Evolutionary conservation across 768 basidiomycete genomes (phyloP), one percentile per base, ranked within the genome.

Genomic region (Tricholoma saponaceum): DNA sequence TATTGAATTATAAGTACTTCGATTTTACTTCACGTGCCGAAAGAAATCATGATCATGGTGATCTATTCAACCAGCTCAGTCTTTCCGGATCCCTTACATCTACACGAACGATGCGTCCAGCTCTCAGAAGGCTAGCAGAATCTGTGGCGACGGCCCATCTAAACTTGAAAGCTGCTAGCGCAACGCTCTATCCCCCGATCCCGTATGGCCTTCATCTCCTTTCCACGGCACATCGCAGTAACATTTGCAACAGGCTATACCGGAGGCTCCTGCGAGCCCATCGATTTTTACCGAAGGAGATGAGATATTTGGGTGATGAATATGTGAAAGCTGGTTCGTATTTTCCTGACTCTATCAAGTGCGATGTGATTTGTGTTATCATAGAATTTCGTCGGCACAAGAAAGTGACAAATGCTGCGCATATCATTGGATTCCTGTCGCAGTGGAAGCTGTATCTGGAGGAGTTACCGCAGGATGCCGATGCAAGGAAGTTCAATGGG

Each of bases 401-500:
- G 63, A 76, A 82, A 22, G 83, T 86, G 10, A 86, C 86, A 20
- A 98, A 98, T 72, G 91, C 94, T 2, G 79, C 87, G 7, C 86
- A 98, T 69, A 85, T 98, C 60, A 96, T 98, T 69, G 95, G 93
- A 2, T 99, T 99, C 68, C 78, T 98, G 8, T 88, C 89, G 3
- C 92, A 98, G 66, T 99, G 96, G 96, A 97, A 96, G 71, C 70
- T 83, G 57, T 98, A 99, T 71, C 79, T 98, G 56, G 92, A 96
- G 63, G 72, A 83, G 58, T 69, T 89, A 32, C 85, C 85, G 12
- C 72, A 65, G 25, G 80, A 77, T 13, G 67, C 73, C 5, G 76
- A 80, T 33, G 73, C 68, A 2, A 68, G 73, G 54, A 66, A 63
- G 32, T 92, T 89, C 64, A 66, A 66, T 28, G 89, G 89, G 30